Evolutionary conservation across 257 asterid species (phyloP), one percentile per base, ranked within the genome.

Genomic region (Ehretia macrophylla): DNA sequence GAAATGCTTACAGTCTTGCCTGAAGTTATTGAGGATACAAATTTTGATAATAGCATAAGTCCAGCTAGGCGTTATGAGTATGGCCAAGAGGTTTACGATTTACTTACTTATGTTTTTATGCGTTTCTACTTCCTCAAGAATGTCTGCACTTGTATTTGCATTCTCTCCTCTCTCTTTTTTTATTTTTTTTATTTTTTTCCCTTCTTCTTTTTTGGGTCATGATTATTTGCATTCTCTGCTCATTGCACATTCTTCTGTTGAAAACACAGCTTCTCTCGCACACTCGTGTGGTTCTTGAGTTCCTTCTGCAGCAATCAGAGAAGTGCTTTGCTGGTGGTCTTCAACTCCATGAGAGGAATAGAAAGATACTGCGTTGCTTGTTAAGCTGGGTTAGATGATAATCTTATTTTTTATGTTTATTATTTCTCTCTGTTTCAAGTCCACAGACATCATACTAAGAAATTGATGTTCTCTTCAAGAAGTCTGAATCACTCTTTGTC

Each of bases 1-100:
- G 97, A 89, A 83, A 74, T 79, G 77, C 84, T 89, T 69, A 89
- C 95, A 0, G 94, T 89, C 64, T 75, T 89, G 80, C 97, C 97
- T 48, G 97, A 89, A 71, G 85, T 82, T 70, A 70, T 89, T 37
- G 92, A 82, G 73, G 97, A 89, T 74, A 79, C 81, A 69, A 74
- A 74, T 72, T 57, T 78, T 68, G 85, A 82, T 60, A 67, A 67
- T 65, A 68, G 67, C 58, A 63, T 74, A 61, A 78, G 79, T 72
- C 71, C 81, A 59, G 77, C 84, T 65, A 81, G 66, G 20, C 85
- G 94, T 64, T 68, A 66, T 45, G 90, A 85, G 79, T 85, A 80
- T 60, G 88, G 77, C 56, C 88, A 66, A 78, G 93, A 88, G 96
- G 96, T 88, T 70, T 52, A 17, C 21, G 49, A 57, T 20, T 68